Percentiles rank a stretch among this genome's conserved stretches.
These are phyloP conservation scores for Dactylellina leptospora DNA, from an alignment of 2,329 filamentous ascomycete species.

Conservation along the genomic window DNA sequence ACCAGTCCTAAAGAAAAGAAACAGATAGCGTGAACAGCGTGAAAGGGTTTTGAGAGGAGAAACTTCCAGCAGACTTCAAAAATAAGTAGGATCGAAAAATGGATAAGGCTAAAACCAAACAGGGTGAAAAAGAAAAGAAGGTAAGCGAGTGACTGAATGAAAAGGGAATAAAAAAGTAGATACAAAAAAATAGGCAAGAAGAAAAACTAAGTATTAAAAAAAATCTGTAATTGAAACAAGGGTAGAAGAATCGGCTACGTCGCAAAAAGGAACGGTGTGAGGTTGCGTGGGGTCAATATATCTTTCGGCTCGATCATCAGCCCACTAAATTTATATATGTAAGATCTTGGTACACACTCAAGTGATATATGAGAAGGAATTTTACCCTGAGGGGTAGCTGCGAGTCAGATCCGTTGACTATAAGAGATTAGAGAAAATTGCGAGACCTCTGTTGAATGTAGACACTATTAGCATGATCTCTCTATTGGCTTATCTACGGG, in stretches of 20 bases:
- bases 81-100: not conserved
- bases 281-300: too few species aligned
- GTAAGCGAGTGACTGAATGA: not conserved
- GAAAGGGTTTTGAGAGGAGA: too few species aligned
- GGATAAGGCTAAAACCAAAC: not conserved
- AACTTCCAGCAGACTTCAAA: not conserved
- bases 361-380: too few species aligned
- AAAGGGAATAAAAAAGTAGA: not conserved
- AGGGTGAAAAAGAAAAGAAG: not conserved
- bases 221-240: not conserved
- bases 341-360: too few species aligned
- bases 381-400: too few species aligned
- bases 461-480: not conserved
- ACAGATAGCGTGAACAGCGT: too few species aligned
- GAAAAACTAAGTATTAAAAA: conserved; percentile 2
- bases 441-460: conserved; percentile 12
- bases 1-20: not conserved
- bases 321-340: too few species aligned
- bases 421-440: conserved; percentile 43
- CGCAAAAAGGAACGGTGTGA: not conserved
- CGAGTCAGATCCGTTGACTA: too few species aligned
- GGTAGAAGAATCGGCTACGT: not conserved
- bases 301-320: too few species aligned
- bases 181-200: not conserved
- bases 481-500: not conserved